Conservation (phyloP, 192 early-diverging fungal species). For the Dissophora ornata region DNA sequence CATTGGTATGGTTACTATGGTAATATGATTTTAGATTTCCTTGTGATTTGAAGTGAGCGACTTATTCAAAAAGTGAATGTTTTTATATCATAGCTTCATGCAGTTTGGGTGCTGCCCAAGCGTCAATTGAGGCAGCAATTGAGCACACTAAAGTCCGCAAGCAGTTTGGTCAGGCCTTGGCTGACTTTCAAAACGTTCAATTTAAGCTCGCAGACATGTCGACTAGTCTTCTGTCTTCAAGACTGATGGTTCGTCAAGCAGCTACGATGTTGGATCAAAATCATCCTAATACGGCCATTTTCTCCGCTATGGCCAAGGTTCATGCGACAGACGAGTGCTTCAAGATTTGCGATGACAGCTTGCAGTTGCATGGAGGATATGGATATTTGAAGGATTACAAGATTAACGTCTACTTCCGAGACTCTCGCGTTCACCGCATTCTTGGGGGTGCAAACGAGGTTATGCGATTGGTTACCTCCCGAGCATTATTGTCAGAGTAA, state of each 20-base stretch:
- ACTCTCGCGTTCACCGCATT: conserved; percentile 68
- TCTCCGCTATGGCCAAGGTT: conserved; percentile 69
- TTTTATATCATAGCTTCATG: conserved; percentile 54
- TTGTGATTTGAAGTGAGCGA: no score
- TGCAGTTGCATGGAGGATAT: conserved; percentile 70
- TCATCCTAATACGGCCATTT: conserved; percentile 50
- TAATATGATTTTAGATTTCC: no score
- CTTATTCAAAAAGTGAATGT: no score
- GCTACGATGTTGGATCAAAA: conserved; percentile 59
- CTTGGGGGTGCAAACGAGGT: conserved; percentile 71
- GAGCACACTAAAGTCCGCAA: conserved; percentile 63
- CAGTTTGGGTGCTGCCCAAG: conserved; percentile 69
- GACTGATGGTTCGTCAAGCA: conserved; percentile 61
- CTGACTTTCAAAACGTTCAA: conserved; percentile 64
- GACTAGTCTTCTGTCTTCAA: conserved; percentile 55
- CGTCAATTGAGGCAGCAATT: conserved; percentile 53
- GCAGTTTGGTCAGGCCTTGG: conserved; percentile 62
- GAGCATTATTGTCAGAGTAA: conserved; percentile 61
- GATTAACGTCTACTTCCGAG: conserved; percentile 67
- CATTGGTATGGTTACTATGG: conserved; percentile 62
- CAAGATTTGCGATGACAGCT: conserved; percentile 58
- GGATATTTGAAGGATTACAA: conserved; percentile 72
- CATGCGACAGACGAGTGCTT: conserved; percentile 66
- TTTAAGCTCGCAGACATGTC: conserved; percentile 73
- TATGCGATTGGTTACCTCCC: conserved; percentile 66